A percentile compares a stretch with the other conserved stretches of the same genome.
These are phyloP conservation scores for Pythium utonaiense DNA, from an alignment of 352 stramenopile genomes.

Conservation along the genomic window DNA sequence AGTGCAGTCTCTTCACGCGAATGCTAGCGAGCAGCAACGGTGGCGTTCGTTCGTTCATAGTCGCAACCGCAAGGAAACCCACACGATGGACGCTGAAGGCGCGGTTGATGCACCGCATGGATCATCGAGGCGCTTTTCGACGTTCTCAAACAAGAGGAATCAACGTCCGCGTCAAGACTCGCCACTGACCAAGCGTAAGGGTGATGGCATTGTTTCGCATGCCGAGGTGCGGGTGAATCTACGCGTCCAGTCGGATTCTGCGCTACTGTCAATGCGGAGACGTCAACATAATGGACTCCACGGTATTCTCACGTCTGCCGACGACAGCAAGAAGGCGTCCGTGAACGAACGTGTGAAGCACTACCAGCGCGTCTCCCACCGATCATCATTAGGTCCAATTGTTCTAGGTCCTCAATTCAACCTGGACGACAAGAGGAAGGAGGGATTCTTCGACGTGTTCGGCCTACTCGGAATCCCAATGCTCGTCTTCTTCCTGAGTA, in stretches of 20 bases:
- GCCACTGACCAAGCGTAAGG: neutral
- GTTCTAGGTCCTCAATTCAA: neutral
- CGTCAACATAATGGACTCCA: neutral
- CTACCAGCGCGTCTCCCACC: neutral
- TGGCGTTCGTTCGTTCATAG: too few species aligned
- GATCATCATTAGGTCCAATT: neutral
- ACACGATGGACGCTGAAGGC: neutral
- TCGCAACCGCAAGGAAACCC: neutral
- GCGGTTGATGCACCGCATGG: neutral
- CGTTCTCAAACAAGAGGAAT: neutral
- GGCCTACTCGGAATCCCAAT: slow-evolving; percentile 10
- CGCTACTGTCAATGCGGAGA: neutral
- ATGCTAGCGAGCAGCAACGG: neutral
- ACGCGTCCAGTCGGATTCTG: slow-evolving; percentile 11
- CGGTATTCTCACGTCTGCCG: neutral
- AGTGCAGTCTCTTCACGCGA: too few species aligned
- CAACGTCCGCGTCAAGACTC: neutral
- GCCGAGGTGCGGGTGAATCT: neutral
- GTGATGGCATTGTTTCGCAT: neutral
- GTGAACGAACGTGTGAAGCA: too few species aligned
- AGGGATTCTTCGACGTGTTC: slow-evolving; percentile 44
- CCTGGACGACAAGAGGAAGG: slow-evolving; percentile 7
- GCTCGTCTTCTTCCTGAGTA: slow-evolving; percentile 12
- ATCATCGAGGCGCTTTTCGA: neutral
- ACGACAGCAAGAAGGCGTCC: too few species aligned